Evolutionary conservation across 2,329 filamentous ascomycete species (phyloP).

Genomic region (Ophiostoma piceae): DNA sequence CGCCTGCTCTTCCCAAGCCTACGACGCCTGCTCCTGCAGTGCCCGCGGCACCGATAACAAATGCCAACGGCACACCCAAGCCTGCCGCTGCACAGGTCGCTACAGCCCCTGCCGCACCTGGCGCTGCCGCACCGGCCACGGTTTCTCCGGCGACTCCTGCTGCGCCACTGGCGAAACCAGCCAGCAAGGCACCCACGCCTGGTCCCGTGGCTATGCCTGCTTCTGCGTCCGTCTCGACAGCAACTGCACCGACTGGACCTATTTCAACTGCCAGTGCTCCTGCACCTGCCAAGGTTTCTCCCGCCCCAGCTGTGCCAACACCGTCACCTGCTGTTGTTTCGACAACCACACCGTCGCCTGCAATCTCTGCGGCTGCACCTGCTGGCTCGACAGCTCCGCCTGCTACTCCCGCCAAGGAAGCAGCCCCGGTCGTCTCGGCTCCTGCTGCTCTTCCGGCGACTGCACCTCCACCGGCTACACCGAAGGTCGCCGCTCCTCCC

Average conservation of each 20-base stretch:
- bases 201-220: neutral
- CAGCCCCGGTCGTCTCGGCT: neutral
- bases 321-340: neutral
- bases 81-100: neutral
- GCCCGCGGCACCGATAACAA: neutral
- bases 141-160: neutral
- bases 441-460: neutral
- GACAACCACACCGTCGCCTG: neutral
- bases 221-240: neutral
- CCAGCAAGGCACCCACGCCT: neutral
- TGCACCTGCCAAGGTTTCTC: neutral
- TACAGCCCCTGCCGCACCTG: neutral
- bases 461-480: neutral
- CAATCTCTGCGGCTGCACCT: neutral
- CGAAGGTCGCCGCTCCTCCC: neutral
- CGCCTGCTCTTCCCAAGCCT: neutral
- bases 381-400: neutral
- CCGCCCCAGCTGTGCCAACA: neutral
- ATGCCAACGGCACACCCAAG: neutral
- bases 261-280: neutral
- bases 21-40: neutral
- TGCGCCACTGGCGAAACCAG: conserved; percentile 5
- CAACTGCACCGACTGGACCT: neutral
- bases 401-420: neutral
- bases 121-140: neutral